Conservation (phyloP, 192 early-diverging fungal species). For the Linderina pennispora region DNA sequence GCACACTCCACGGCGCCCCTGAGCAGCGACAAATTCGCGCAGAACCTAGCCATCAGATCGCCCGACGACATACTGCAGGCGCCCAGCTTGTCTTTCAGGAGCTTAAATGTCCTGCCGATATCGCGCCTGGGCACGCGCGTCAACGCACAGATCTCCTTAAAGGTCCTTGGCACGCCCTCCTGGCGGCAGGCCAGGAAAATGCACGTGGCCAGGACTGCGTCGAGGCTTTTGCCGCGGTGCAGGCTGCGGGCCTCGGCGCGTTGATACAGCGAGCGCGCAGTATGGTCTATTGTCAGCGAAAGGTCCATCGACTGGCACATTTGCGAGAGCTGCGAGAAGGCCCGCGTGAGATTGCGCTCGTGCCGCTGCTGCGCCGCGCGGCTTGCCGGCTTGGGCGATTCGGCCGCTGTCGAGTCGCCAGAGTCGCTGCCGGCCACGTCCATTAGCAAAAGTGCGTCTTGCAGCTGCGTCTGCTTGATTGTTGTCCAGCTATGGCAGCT, state of each 20-base stretch:
- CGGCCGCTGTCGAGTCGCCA: too few relatives aligned
- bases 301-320: constrained; percentile 82
- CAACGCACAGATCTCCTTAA: constrained; percentile 87
- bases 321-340: constrained; percentile 68
- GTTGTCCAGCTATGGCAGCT: too few relatives aligned
- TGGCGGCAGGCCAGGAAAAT: constrained; percentile 91
- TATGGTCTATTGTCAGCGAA: constrained; percentile 61
- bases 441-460: too few relatives aligned
- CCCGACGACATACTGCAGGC: constrained; percentile 61
- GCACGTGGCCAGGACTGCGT: constrained; percentile 83
- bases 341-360: constrained; percentile 66
- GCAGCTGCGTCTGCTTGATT: too few relatives aligned
- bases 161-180: constrained; percentile 77
- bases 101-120: constrained; percentile 72
- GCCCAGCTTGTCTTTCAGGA: constrained; percentile 50
- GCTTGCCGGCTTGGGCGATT: constrained; percentile 2
- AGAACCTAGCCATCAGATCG: constrained; percentile 75
- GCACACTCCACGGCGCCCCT: constrained; percentile 65
- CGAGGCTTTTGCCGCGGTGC: constrained; percentile 72
- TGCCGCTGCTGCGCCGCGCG: constrained; percentile 65
- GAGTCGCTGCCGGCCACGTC: too few relatives aligned
- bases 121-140: constrained; percentile 92
- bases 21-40: constrained; percentile 64
- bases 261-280: constrained; percentile 86
- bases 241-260: constrained; percentile 77